phyloP scores from a whole-genome alignment of 2,329 filamentous ascomycete species.

The Zasmidium angulare region DNA sequence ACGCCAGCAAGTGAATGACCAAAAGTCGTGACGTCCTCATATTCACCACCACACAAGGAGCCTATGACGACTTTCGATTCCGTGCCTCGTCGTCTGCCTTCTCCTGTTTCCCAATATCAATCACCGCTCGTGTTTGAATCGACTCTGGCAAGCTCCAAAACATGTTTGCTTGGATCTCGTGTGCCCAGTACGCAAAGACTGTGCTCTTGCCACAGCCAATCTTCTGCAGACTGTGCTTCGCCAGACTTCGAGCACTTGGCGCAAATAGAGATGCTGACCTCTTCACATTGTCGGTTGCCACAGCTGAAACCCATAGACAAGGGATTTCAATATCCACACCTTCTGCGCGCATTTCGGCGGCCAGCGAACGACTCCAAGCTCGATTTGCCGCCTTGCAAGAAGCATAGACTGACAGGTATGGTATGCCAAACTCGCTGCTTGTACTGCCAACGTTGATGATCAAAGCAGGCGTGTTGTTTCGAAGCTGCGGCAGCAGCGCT shows the following conservation, averaged over 20 bases:
- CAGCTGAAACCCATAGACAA: slow-evolving; percentile 16
- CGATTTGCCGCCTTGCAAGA: slow-evolving; percentile 49
- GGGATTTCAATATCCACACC: slow-evolving; percentile 40
- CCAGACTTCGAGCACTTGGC: slow-evolving; percentile 21
- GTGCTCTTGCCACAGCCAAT: slow-evolving; percentile 25
- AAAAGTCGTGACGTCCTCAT: neutral
- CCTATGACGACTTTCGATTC: slow-evolving; percentile 2
- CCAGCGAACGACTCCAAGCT: slow-evolving; percentile 41
- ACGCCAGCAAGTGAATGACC: neutral
- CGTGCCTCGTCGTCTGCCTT: slow-evolving; percentile 13
- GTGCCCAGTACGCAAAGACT: slow-evolving; percentile 28
- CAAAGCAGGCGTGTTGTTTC: slow-evolving; percentile 43
- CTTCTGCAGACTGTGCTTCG: slow-evolving; percentile 18
- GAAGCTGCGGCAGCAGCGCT: slow-evolving; percentile 47
- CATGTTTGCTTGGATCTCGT: slow-evolving; percentile 24
- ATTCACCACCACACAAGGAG: neutral
- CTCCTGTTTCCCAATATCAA: slow-evolving; percentile 12
- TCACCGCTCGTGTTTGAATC: slow-evolving; percentile 9
- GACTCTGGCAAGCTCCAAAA: slow-evolving; percentile 20
- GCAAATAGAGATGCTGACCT: slow-evolving; percentile 15
- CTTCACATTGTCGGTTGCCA: slow-evolving; percentile 19
- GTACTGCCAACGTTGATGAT: slow-evolving; percentile 54
- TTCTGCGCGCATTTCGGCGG: slow-evolving; percentile 45
- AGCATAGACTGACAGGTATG: slow-evolving; percentile 49
- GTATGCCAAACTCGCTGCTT: slow-evolving; percentile 45